Percentiles rank a stretch among this genome's conserved stretches.
These are phyloP conservation scores for Calonectria hongkongensis DNA, from an alignment of 2,329 filamentous ascomycete genomes.

Conservation along the genomic window DNA sequence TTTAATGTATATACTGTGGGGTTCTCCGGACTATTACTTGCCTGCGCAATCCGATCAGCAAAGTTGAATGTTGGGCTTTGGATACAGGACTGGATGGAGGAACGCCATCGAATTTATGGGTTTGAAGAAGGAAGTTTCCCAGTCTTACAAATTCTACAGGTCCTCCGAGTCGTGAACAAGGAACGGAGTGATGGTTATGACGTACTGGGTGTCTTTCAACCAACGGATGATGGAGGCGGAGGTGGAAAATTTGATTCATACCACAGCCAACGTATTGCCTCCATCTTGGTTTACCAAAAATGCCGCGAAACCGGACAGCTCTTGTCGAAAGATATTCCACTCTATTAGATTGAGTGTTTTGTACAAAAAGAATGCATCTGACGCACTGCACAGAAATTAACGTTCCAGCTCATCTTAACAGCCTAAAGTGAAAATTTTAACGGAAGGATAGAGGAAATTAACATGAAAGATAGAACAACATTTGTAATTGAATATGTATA, in stretches of 20 bases:
- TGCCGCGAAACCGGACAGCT: not conserved
- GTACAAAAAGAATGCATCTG: too few relatives aligned
- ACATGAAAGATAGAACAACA: too few relatives aligned
- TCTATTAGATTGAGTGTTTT: not conserved
- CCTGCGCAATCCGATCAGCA: slow-evolving; percentile 44
- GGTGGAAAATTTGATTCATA: slow-evolving; percentile 45
- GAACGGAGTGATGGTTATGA: slow-evolving; percentile 39
- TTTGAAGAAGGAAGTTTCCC: slow-evolving; percentile 53
- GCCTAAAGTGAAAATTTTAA: too few relatives aligned
- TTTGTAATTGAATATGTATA: too few relatives aligned
- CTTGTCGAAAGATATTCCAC: not conserved
- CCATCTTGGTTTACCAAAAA: slow-evolving; percentile 34
- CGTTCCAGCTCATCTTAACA: too few relatives aligned
- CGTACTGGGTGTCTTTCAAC: slow-evolving; percentile 35
- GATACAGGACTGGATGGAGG: slow-evolving; percentile 49
- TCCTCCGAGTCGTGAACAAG: slow-evolving; percentile 38
- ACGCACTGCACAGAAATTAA: too few relatives aligned
- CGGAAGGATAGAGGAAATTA: too few relatives aligned
- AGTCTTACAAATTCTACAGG: slow-evolving; percentile 44
- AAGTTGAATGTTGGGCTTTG: slow-evolving; percentile 39
- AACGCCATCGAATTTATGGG: slow-evolving; percentile 26
- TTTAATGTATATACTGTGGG: slow-evolving; percentile 51
- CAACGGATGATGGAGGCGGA: slow-evolving; percentile 40
- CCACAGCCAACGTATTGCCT: slow-evolving; percentile 39
- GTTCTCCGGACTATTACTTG: slow-evolving; percentile 43